These are phyloP conservation scores for Pseudozyma hubeiensis DNA, from an alignment of 1,284 basidiomycete genomes.

Conservation along the genomic window DNA sequence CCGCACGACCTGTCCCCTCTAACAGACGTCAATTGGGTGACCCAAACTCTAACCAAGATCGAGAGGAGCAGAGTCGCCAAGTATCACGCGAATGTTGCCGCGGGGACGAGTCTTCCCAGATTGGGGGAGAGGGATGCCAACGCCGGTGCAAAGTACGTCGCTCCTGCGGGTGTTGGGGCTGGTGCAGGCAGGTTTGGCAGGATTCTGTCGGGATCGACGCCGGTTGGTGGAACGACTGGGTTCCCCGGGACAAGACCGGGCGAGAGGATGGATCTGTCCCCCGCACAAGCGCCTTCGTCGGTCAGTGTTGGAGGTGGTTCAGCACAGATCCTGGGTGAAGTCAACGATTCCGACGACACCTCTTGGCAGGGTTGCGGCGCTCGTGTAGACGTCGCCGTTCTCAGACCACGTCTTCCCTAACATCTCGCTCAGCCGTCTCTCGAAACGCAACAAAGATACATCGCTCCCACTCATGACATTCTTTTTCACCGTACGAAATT, in stretches of 20 bases:
- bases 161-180: background rate
- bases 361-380: slow-evolving; percentile 46
- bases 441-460: no score
- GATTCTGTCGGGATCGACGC: background rate
- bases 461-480: no score
- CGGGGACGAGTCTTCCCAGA: slow-evolving; percentile 6
- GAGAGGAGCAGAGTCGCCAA: slow-evolving; percentile 65
- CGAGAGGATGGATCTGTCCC: slow-evolving; percentile 34
- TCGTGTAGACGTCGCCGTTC: slow-evolving; percentile 40
- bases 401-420: slow-evolving; percentile 11
- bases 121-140: slow-evolving; percentile 16
- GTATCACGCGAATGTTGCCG: slow-evolving; percentile 26
- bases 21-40: slow-evolving; percentile 88
- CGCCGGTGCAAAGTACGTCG: slow-evolving; percentile 19
- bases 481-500: no score
- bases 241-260: slow-evolving; percentile 30
- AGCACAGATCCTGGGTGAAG: slow-evolving; percentile 25
- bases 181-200: background rate
- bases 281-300: slow-evolving; percentile 18
- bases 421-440: background rate
- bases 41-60: slow-evolving; percentile 78
- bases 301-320: background rate
- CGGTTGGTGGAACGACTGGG: slow-evolving; percentile 4
- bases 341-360: slow-evolving; percentile 8
- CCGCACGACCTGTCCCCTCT: slow-evolving; percentile 87